Conservation (phyloP, 176 grass and related monocot genomes). For the Carex myosuroides region DNA sequence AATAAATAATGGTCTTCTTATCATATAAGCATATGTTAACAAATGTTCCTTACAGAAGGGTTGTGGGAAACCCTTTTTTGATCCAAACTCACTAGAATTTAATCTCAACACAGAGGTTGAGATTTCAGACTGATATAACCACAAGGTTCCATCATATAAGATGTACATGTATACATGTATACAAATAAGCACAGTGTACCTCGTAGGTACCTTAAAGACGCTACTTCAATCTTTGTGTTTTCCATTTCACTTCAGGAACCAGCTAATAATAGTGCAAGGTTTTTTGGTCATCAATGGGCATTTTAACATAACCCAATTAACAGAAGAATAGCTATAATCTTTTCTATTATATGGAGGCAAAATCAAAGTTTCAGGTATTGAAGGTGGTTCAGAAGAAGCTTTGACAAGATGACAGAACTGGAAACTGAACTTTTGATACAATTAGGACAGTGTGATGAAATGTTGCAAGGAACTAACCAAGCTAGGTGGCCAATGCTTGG, state of each 20-base stretch:
- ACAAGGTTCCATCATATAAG: neutral
- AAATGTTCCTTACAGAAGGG: neutral
- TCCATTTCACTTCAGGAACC: neutral
- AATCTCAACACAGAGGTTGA: neutral
- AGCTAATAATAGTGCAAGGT: neutral
- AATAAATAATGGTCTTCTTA: neutral
- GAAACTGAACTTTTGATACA: neutral
- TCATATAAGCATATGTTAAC: neutral
- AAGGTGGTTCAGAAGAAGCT: neutral
- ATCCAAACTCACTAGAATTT: neutral
- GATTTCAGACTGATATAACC: neutral
- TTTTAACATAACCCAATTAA: neutral
- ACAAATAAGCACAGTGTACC: neutral
- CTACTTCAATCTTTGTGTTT: neutral
- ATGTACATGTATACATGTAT: neutral
- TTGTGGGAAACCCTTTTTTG: neutral
- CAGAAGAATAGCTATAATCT: neutral
- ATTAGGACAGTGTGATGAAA: slow-evolving; percentile 75
- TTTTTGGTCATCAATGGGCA: neutral
- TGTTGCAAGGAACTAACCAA: slow-evolving; percentile 60
- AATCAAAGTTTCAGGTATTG: neutral
- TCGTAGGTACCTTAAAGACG: neutral
- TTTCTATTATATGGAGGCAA: neutral
- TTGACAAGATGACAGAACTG: neutral
- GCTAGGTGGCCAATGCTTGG: slow-evolving; percentile 96